Evolutionary conservation across 148 eudicot genomes (phyloP).

Genomic region (Arctostaphylos glauca): DNA sequence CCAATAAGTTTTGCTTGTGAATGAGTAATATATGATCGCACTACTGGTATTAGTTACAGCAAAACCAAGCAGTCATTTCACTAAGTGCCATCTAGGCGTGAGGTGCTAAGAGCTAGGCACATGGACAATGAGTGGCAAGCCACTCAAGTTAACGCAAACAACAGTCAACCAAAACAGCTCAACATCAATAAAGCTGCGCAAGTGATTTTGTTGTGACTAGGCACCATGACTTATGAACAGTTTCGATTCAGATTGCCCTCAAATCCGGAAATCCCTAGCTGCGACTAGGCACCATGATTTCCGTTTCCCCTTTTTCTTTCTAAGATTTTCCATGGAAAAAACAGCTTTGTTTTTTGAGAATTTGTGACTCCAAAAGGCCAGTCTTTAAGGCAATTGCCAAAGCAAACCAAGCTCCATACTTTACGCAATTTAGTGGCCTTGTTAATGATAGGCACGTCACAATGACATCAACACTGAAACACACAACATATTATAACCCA

Average conservation of each 20-base stretch:
- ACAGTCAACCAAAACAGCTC: background rate
- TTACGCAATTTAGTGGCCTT: background rate
- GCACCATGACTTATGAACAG: background rate
- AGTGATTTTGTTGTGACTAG: background rate
- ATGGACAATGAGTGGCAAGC: background rate
- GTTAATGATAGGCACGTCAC: background rate
- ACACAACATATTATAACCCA: no score
- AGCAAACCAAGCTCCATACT: constrained; percentile 10
- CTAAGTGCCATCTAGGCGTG: background rate
- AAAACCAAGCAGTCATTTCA: background rate
- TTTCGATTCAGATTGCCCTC: background rate
- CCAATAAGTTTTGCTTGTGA: no score
- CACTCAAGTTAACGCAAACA: constrained; percentile 11
- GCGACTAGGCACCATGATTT: background rate
- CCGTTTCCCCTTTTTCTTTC: background rate
- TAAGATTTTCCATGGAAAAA: background rate
- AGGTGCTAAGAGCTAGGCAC: background rate
- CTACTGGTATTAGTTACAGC: background rate
- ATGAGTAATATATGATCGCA: background rate
- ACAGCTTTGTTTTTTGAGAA: background rate
- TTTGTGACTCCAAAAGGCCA: background rate
- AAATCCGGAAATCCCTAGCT: background rate
- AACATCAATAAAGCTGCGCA: background rate
- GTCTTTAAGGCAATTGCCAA: background rate
- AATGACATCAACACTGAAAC: constrained; percentile 3